A percentile compares a stretch with the other conserved stretches of the same genome.
phyloP scores from a whole-genome alignment of 202 grass and related monocot genomes.

The Schoenoplectus tabernaemontani region DNA sequence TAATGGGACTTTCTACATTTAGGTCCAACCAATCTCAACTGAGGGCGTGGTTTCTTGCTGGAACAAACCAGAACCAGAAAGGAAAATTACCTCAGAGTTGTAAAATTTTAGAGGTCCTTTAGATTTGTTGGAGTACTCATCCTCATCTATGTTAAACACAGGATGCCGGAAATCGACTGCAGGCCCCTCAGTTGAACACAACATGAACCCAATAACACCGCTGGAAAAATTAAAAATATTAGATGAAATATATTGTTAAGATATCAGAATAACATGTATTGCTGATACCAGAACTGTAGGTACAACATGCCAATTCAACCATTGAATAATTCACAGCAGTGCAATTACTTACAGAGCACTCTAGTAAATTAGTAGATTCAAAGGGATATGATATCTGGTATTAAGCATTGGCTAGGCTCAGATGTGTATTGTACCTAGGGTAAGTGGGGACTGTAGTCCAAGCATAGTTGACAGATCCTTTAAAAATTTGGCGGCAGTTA shows the following conservation, averaged over 20 bases:
- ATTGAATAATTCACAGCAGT: not conserved
- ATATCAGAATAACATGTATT: not conserved
- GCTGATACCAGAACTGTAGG: not conserved
- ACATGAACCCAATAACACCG: conserved; percentile 96
- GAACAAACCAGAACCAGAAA: not conserved
- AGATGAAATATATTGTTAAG: not conserved
- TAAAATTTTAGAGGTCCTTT: conserved; percentile 85
- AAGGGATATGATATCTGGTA: not conserved
- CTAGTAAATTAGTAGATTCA: not conserved
- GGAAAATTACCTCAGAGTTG: conserved; percentile 57
- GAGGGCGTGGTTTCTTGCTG: not conserved
- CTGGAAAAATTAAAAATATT: conserved; percentile 30
- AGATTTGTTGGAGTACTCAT: conserved; percentile 53
- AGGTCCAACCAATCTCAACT: not conserved
- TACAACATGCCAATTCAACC: not conserved
- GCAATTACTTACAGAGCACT: not conserved
- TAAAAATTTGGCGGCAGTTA: conserved; percentile 72
- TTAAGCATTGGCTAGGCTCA: not conserved
- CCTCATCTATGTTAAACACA: conserved; percentile 55
- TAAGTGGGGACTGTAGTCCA: conserved; percentile 99
- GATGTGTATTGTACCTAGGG: conserved; percentile 46
- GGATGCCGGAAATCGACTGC: conserved; percentile 71
- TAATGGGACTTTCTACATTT: not conserved
- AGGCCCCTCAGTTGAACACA: conserved; percentile 85
- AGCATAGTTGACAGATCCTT: conserved; percentile 90